phyloP scores from a whole-genome alignment of 1,139 yeast species.

The Pichia kudriavzevii region DNA sequence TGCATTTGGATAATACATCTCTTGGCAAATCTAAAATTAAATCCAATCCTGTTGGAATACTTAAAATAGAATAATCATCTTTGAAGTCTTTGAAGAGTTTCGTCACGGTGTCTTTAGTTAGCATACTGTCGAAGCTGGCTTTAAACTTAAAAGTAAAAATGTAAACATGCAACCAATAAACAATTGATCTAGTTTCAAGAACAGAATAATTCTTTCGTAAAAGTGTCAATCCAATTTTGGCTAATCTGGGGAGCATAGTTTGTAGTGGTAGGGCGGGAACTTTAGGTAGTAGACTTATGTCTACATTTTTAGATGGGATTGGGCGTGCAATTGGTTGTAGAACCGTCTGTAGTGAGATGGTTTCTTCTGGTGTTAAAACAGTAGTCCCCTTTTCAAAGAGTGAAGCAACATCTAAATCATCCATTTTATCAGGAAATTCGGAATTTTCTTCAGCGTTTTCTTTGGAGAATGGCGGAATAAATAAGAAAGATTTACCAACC shows the following conservation, averaged over 20 bases:
- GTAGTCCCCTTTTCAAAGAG: slow-evolving; percentile 1
- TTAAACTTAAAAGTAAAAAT: slow-evolving; percentile 25
- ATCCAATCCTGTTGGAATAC: slow-evolving; percentile 22
- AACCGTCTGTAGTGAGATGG: slow-evolving; percentile 5
- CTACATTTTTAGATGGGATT: slow-evolving; percentile 5
- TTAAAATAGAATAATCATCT: slow-evolving; percentile 27
- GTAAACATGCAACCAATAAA: slow-evolving; percentile 25
- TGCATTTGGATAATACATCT: slow-evolving; percentile 17
- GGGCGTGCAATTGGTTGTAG: slow-evolving; percentile 11
- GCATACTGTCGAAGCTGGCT: slow-evolving; percentile 25
- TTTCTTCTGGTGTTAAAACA: slow-evolving; percentile 3
- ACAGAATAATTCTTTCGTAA: slow-evolving; percentile 5
- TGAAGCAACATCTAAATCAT: slow-evolving; percentile 2
- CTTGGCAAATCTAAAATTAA: slow-evolving; percentile 20
- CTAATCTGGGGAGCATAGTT: slow-evolving; percentile 4
- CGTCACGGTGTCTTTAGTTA: slow-evolving; percentile 19
- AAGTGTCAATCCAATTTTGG: slow-evolving; percentile 5
- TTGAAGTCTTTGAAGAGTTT: slow-evolving; percentile 22
- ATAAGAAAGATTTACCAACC: slow-evolving; percentile 2
- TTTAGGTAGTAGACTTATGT: slow-evolving; percentile 7
- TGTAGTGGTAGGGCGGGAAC: slow-evolving; percentile 10
- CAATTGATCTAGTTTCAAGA: slow-evolving; percentile 14
- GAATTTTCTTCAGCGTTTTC: neutral
- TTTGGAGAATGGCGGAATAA: slow-evolving; percentile 10
- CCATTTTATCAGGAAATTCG: neutral